Conservation (phyloP, 805 yeast genomes). For the Candida krabiensis region DNA sequence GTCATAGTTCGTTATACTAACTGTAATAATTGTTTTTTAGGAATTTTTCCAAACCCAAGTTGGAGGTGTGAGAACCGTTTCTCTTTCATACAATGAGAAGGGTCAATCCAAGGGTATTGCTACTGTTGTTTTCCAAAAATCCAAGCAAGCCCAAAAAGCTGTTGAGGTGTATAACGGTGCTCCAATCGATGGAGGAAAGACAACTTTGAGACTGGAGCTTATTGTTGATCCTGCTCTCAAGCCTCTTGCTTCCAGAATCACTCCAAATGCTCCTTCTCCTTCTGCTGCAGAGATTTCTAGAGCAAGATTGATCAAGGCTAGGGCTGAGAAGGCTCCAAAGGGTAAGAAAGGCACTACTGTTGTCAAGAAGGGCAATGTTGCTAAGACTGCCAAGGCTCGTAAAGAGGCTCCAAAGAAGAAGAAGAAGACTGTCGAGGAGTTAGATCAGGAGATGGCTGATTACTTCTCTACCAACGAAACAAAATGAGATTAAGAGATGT, state of each 20-base stretch:
- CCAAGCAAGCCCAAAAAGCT: conserved; percentile 73
- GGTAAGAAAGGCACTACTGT: conserved; percentile 1
- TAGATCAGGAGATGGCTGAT: conserved; percentile 98
- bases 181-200: conserved; percentile 85
- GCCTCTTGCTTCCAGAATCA: conserved; percentile 74
- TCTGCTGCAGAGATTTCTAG: conserved; percentile 10
- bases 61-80: conserved; percentile 76
- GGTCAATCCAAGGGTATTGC: conserved; percentile 94
- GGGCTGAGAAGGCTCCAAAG: conserved; percentile 23
- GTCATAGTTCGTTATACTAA: conserved; percentile 18
- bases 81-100: conserved; percentile 76
- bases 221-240: conserved; percentile 80
- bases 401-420: conserved; percentile 37
- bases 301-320: conserved; percentile 19
- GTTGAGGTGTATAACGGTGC: conserved; percentile 87
- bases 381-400: not conserved
- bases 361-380: conserved; percentile 7
- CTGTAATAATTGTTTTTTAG: conserved; percentile 45
- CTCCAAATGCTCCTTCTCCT: conserved; percentile 39
- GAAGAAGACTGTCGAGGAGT: conserved; percentile 82
- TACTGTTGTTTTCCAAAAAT: conserved; percentile 71
- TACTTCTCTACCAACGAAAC: conserved; percentile 65
- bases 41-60: conserved; percentile 86
- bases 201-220: conserved; percentile 74
- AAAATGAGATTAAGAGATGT: conserved; percentile 11